Evolutionary conservation across 1,284 basidiomycete species (phyloP), one percentile per base, ranked within the genome.

Genomic region (Puccinia brachypodii): DNA sequence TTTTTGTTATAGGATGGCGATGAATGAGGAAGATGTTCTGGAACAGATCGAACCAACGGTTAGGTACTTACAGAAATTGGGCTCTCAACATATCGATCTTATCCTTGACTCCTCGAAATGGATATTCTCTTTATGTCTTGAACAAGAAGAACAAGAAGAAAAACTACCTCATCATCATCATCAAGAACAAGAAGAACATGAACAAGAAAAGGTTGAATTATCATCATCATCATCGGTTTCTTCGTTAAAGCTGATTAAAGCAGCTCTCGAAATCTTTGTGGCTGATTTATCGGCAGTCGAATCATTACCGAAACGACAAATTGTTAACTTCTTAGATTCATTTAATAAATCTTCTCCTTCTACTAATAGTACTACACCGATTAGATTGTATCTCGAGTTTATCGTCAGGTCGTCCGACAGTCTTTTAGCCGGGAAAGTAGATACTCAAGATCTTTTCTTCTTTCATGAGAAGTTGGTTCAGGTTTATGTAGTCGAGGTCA

Each of bases 401-500:
- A 88, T 98, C 69, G 92, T 98, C 71, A 87, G 89, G 1, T 38
- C 62, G 13, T 31, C n/a, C n/a, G n/a, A n/a, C n/a, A n/a, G n/a
- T n/a, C n/a, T n/a, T n/a, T n/a, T n/a, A n/a, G n/a, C n/a, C n/a
- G n/a, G n/a, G n/a, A n/a, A n/a, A n/a, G n/a, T 38, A 7, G 16
- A 31, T 3, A 14, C 19, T n/a, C 62, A 64, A 19, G 62, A 64
- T 4, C 36, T 36, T n/a, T n/a, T n/a, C 16, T 3, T 8, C 36
- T 93, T 93, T 86, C 96, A 98, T 85, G 94, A 98, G 86, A 92
- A 94, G 83, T 88, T 98, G 31, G 93, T 92, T 0, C 92, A 93
- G 85, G 87, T 97, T 42, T 97, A 98, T 86, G 88, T 98, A 40
- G 89, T 88, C 44, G 90, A 91, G 87, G 90, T 92, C 0, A 84